Percentiles rank a stretch among this genome's conserved stretches.
Conservation (phyloP, 2,329 filamentous ascomycete species). For the Aspergillus pseudotamarii region DNA sequence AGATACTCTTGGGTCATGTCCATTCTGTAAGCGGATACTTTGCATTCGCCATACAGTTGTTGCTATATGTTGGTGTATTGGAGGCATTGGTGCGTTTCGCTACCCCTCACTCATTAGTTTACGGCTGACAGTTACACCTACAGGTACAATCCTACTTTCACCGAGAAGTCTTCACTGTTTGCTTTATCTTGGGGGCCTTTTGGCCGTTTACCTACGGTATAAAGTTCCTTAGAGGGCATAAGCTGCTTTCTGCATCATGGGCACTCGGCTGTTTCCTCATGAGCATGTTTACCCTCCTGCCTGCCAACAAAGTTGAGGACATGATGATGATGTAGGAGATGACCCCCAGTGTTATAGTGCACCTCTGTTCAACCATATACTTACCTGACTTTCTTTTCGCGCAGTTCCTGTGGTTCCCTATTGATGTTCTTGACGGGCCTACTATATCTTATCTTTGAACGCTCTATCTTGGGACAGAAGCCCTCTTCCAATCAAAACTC, state of each 20-base stretch:
- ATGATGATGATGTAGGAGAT: conserved; percentile 70
- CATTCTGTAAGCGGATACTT: conserved; percentile 60
- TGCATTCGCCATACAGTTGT: conserved; percentile 64
- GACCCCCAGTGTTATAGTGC: background rate
- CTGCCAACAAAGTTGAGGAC: conserved; percentile 82
- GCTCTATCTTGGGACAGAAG: conserved; percentile 55
- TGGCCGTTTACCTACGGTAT: conserved; percentile 79
- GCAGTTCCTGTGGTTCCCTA: conserved; percentile 71
- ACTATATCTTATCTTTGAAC: conserved; percentile 79
- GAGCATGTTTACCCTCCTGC: conserved; percentile 87
- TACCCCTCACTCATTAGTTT: too few relatives aligned
- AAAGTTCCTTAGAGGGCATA: conserved; percentile 70
- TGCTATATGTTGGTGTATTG: conserved; percentile 73
- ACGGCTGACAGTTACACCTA: conserved; percentile 8
- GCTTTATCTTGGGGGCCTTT: conserved; percentile 73
- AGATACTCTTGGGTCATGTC: conserved; percentile 70
- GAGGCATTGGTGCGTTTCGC: conserved; percentile 68
- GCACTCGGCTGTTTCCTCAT: conserved; percentile 74
- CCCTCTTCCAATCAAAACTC: conserved; percentile 28
- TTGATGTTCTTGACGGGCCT: conserved; percentile 78
- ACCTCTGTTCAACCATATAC: background rate
- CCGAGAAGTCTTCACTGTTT: conserved; percentile 79
- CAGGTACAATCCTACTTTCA: conserved; percentile 91
- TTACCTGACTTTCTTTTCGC: conserved; percentile 11
- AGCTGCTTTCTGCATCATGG: conserved; percentile 70